Evolutionary conservation across 2,329 filamentous ascomycete genomes (phyloP).

Genomic region (Akanthomyces dipterigenus): DNA sequence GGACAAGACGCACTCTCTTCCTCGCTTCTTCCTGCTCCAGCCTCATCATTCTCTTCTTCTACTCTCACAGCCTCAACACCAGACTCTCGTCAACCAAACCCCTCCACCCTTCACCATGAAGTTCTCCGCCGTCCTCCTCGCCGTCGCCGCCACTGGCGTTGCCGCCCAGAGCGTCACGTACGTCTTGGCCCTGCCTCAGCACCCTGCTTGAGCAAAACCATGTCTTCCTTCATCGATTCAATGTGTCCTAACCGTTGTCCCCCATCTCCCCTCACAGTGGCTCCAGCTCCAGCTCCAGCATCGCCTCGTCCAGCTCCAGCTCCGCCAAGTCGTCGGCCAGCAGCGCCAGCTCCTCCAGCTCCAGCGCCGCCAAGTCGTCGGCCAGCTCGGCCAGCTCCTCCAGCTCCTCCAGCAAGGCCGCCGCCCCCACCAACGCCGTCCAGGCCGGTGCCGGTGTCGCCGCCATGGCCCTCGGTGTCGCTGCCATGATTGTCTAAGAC

Average conservation of each 20-base stretch:
- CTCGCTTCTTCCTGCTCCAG: background rate
- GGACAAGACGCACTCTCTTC: background rate
- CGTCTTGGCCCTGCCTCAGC: background rate
- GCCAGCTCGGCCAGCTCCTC: background rate
- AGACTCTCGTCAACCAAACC: background rate
- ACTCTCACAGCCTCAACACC: background rate
- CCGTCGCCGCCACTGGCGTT: background rate
- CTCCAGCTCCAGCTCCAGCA: background rate
- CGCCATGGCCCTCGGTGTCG: slow-evolving; percentile 2
- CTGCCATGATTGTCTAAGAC: background rate
- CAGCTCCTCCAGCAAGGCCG: background rate
- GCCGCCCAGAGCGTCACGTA: background rate
- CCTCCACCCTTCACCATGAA: background rate
- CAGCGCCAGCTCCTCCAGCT: background rate
- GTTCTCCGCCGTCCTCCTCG: slow-evolving; percentile 3
- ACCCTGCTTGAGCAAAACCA: too few relatives aligned
- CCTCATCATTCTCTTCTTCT: background rate
- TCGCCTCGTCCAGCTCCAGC: background rate
- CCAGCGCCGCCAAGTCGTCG: background rate
- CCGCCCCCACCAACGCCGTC: background rate
- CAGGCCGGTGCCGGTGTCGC: background rate
- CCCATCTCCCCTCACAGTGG: background rate
- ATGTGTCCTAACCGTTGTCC: background rate
- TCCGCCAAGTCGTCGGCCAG: background rate
- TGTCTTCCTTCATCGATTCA: background rate